phyloP scores from a whole-genome alignment of 1,139 yeast species.

The Protomyces macrosporus region DNA sequence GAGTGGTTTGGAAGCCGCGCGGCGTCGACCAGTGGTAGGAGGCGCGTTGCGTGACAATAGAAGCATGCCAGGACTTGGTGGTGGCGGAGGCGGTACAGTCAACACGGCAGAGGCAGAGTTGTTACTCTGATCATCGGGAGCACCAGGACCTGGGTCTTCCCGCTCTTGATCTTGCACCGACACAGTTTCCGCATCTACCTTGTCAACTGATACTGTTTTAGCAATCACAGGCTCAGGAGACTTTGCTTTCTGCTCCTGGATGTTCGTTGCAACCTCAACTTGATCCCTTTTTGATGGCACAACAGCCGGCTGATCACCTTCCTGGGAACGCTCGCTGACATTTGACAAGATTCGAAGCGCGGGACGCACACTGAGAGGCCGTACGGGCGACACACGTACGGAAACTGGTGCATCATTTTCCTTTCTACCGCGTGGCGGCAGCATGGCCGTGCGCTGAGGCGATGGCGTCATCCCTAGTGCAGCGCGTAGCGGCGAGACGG shows the following conservation, averaged over 20 bases:
- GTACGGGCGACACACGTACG: not conserved
- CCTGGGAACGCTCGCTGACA: not conserved
- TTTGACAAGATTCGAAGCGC: not conserved
- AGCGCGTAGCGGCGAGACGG: not conserved
- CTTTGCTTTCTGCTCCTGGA: no score
- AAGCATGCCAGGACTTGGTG: not conserved
- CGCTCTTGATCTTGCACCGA: no score
- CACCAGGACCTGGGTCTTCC: no score
- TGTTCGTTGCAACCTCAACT: no score
- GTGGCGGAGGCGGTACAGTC: not conserved
- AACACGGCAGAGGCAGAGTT: no score
- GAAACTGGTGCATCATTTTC: not conserved
- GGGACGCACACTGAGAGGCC: not conserved
- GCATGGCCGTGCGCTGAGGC: not conserved
- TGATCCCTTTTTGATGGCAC: no score
- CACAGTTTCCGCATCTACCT: no score
- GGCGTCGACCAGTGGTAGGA: not conserved
- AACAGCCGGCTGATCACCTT: not conserved
- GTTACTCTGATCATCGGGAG: no score
- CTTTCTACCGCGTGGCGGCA: not conserved
- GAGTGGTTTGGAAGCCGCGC: not conserved
- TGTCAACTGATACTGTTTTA: no score
- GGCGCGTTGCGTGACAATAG: not conserved
- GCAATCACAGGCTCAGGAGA: no score
- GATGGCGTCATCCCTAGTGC: not conserved